Conservation (phyloP, 352 stramenopile genomes). For the Phytophthora tentaculata region DNA sequence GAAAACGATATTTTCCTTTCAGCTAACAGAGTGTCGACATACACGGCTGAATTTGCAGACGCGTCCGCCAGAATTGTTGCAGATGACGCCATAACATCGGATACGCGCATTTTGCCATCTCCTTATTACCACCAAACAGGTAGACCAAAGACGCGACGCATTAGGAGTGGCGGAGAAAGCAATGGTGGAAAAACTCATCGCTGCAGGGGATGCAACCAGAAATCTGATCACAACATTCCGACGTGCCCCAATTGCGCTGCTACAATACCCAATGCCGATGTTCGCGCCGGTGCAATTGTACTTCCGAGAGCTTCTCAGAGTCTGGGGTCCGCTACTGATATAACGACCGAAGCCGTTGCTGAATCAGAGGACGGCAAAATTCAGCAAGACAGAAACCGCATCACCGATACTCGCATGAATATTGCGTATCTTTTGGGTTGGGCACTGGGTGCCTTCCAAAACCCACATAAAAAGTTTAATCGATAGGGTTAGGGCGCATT, state of each 20-base stretch:
- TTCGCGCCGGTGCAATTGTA: no score
- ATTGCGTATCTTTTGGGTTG: no score
- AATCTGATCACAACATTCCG: not conserved
- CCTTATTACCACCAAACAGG: not conserved
- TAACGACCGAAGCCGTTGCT: no score
- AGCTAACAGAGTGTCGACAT: not conserved
- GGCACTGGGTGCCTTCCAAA: no score
- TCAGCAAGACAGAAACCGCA: no score
- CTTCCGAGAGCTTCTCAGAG: not conserved
- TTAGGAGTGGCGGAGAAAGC: not conserved
- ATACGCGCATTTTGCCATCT: not conserved
- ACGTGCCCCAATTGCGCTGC: not conserved
- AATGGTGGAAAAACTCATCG: not conserved
- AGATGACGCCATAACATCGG: not conserved
- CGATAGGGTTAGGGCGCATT: slow-evolving; percentile 4
- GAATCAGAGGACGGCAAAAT: no score
- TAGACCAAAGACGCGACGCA: not conserved
- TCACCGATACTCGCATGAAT: no score
- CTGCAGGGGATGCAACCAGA: not conserved
- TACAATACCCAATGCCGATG: no score
- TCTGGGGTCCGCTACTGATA: no score
- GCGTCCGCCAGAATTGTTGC: not conserved
- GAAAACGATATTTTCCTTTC: not conserved
- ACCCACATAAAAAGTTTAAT: not conserved
- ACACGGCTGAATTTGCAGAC: not conserved